Evolutionary conservation across 2,329 filamentous ascomycete genomes (phyloP), one percentile per base, ranked within the genome.

Genomic region (Aureobasidium sp.): DNA sequence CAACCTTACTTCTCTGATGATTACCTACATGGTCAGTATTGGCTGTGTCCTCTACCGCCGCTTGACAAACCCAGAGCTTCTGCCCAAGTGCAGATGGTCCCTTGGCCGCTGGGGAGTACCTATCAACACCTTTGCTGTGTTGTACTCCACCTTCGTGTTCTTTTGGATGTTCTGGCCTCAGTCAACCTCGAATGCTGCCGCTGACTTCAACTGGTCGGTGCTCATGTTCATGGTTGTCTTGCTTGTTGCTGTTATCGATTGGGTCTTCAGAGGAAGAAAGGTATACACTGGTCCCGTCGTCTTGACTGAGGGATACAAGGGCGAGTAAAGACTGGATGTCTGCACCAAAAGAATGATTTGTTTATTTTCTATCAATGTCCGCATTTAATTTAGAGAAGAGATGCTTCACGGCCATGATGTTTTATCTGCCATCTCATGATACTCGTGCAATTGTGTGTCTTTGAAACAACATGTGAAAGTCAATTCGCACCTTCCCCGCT

Each of bases 141-240:
- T 69, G 2, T 78, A 77, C 61, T 63, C 72, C 1, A 29, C 64
- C 20, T 73, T 73, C 60, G 68, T 69, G 0, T 72, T 75, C 62
- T 68, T 77, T 66, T 77, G 74, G 74, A 69, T 68, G 9, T 72
- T 74, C 65, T 77, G 74, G 75, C 66, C 66, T 4, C 56, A 63
- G 27, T 59, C 58, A 2, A 59, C 62, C 13, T 65, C 66, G 2
- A 59, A 62, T 2, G 64, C 63, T 32, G 63, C 64, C 5, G 50
- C 42, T 3, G 65, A 62, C 26, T 66, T 67, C 48, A 68, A 68
- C 47, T 68, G 66, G 66, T 64, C 66, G 27, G 55, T 61, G 39
- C 56, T 64, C 27, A 65, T 68, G 37, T 68, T 68, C 29, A 36
- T 63, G 26, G 55, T 61, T 12, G 36, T 65, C 13, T 27, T 66